These are phyloP conservation scores for Linum trigynum DNA, from an alignment of 345 rosid genomes.

Conservation along the genomic window DNA sequence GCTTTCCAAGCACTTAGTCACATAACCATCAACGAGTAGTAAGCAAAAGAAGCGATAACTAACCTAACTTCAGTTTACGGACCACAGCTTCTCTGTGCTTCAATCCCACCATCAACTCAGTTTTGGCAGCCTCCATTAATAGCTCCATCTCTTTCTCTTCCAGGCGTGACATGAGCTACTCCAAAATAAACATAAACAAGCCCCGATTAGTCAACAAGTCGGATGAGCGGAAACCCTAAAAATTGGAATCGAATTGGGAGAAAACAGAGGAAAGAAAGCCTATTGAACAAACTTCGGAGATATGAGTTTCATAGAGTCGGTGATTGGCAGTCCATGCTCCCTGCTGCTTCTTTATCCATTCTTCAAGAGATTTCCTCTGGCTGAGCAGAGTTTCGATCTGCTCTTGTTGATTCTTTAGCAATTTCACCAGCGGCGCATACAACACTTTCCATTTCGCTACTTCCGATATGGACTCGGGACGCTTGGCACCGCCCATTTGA, in stretches of 20 bases:
- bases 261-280: constrained; percentile 1
- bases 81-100: constrained; percentile 49
- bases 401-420: constrained; percentile 47
- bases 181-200: constrained; percentile 6
- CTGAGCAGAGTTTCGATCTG: constrained; percentile 49
- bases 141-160: constrained; percentile 37
- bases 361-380: constrained; percentile 56
- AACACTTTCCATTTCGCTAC: constrained; percentile 52
- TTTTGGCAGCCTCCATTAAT: constrained; percentile 39
- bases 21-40: not conserved
- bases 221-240: constrained; percentile 25
- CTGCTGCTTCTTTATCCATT: constrained; percentile 32
- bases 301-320: constrained; percentile 34
- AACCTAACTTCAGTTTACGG: constrained; percentile 44
- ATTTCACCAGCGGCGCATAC: constrained; percentile 38
- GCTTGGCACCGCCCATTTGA: constrained; percentile 22
- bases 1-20: not conserved
- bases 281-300: constrained; percentile 34
- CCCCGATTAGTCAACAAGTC: constrained; percentile 8
- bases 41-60: constrained; percentile 12
- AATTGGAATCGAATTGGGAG: constrained; percentile 7
- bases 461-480: constrained; percentile 25
- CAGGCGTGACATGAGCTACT: constrained; percentile 36
- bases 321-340: constrained; percentile 41
- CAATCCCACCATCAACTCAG: constrained; percentile 44